Percentiles rank a stretch among this genome's conserved stretches.
Evolutionary conservation across 805 yeast genomes (phyloP).

Genomic region (Myxozyma monticola): DNA sequence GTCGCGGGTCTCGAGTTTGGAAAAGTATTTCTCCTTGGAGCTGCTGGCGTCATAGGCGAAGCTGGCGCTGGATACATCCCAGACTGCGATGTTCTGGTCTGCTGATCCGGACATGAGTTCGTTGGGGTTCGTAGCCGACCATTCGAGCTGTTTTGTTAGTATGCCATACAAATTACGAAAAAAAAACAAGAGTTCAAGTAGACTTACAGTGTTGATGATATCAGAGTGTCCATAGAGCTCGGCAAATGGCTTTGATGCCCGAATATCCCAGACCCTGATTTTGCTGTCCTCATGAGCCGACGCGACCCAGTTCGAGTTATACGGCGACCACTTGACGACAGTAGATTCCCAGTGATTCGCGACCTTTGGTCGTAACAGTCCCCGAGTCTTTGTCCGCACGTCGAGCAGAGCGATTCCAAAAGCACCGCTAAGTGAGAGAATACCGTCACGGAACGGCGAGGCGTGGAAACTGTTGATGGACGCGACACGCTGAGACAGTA

Average conservation of each 20-base stretch:
- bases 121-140: constrained; percentile 40
- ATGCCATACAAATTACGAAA: background rate
- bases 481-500: constrained; percentile 56
- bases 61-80: constrained; percentile 49
- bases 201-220: constrained; percentile 54
- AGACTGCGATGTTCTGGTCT: constrained; percentile 68
- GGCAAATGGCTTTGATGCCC: constrained; percentile 56
- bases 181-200: constrained; percentile 50
- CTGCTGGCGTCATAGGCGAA: constrained; percentile 20
- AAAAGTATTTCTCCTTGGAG: constrained; percentile 21
- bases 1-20: constrained; percentile 14
- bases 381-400: constrained; percentile 52
- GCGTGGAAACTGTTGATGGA: constrained; percentile 51
- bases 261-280: constrained; percentile 72
- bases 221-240: constrained; percentile 58
- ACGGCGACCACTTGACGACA: constrained; percentile 61
- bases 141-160: constrained; percentile 12
- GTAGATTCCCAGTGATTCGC: constrained; percentile 42
- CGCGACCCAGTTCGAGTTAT: constrained; percentile 61
- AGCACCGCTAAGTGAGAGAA: constrained; percentile 60
- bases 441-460: constrained; percentile 49
- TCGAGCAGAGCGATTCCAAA: constrained; percentile 78
- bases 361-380: constrained; percentile 49
- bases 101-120: constrained; percentile 60
- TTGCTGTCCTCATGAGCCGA: constrained; percentile 60